Evolutionary conservation across 768 basidiomycete species (phyloP).

Genomic region (Tubosaeta sp.): DNA sequence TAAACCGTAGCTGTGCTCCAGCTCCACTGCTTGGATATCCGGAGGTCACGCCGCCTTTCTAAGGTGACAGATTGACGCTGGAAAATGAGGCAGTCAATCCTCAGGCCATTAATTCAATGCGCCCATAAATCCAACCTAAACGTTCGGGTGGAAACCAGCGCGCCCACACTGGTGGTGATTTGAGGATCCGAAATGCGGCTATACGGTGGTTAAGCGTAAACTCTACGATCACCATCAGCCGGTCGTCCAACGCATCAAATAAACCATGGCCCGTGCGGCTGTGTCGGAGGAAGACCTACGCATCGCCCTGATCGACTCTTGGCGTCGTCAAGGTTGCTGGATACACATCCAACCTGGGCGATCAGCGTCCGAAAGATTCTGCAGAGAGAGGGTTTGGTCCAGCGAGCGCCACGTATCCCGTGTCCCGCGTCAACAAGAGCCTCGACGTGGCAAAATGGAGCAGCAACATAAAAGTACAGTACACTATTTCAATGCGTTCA

Average conservation of each 20-base stretch:
- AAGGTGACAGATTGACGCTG: no score
- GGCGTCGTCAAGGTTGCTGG: slow-evolving; percentile 68
- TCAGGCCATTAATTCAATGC: no score
- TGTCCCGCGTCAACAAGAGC: slow-evolving; percentile 58
- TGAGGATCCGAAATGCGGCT: not conserved
- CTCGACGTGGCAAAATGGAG: slow-evolving; percentile 65
- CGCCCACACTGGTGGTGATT: no score
- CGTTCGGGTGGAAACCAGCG: no score
- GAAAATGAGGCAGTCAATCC: no score
- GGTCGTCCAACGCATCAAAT: not conserved
- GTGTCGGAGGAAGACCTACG: slow-evolving; percentile 57
- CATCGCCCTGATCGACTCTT: slow-evolving; percentile 54
- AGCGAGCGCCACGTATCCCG: slow-evolving; percentile 40
- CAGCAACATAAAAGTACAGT: slow-evolving; percentile 60
- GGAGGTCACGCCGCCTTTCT: no score
- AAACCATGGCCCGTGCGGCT: slow-evolving; percentile 11
- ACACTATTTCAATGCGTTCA: slow-evolving; percentile 60
- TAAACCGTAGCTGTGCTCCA: no score
- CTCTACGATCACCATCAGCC: not conserved
- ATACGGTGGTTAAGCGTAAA: not conserved
- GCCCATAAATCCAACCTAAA: no score
- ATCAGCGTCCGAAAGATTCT: slow-evolving; percentile 75
- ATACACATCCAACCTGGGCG: slow-evolving; percentile 60
- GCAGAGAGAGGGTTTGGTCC: slow-evolving; percentile 54
- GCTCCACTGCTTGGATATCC: no score